Evolutionary conservation across 805 yeast genomes (phyloP).

Genomic region (Schizosaccharomyces japonicus): DNA sequence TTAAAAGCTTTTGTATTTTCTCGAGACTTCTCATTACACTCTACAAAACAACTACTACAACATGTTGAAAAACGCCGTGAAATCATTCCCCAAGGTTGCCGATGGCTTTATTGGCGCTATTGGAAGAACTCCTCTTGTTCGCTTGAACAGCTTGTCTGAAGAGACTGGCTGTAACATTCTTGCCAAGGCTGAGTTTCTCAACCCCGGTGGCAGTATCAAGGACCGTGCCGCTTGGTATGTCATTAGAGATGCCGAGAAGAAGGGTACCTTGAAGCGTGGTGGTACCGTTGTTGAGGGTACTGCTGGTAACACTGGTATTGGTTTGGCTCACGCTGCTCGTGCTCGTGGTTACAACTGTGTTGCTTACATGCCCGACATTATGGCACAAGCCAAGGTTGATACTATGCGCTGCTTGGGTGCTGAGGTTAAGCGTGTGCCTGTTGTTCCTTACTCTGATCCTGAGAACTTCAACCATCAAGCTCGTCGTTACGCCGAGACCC

Average conservation of each 20-base stretch:
- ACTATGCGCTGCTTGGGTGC: constrained; percentile 57
- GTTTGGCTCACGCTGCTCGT: constrained; percentile 55
- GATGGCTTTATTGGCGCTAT: constrained; percentile 4
- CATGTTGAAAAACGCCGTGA: neutral
- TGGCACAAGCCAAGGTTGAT: constrained; percentile 56
- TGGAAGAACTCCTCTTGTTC: constrained; percentile 49
- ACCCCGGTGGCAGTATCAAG: constrained; percentile 83
- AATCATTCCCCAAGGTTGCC: neutral
- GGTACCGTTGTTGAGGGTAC: constrained; percentile 85
- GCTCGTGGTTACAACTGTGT: constrained; percentile 65
- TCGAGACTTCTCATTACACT: too few relatives aligned
- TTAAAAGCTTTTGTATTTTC: too few relatives aligned
- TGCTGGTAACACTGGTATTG: constrained; percentile 92
- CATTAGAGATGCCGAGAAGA: constrained; percentile 52
- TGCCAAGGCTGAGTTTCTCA: constrained; percentile 71
- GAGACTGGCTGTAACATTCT: constrained; percentile 49
- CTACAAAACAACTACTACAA: too few relatives aligned
- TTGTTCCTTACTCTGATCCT: constrained; percentile 60
- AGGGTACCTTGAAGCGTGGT: constrained; percentile 41
- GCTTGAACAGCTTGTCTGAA: constrained; percentile 30
- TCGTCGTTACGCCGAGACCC: constrained; percentile 50
- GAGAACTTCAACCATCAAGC: constrained; percentile 75
- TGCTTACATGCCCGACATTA: constrained; percentile 80
- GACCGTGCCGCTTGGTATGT: constrained; percentile 71
- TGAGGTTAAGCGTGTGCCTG: constrained; percentile 73